These are phyloP conservation scores for Apiotrichum domesticum DNA, from an alignment of 1,284 basidiomycete species.

Conservation along the genomic window DNA sequence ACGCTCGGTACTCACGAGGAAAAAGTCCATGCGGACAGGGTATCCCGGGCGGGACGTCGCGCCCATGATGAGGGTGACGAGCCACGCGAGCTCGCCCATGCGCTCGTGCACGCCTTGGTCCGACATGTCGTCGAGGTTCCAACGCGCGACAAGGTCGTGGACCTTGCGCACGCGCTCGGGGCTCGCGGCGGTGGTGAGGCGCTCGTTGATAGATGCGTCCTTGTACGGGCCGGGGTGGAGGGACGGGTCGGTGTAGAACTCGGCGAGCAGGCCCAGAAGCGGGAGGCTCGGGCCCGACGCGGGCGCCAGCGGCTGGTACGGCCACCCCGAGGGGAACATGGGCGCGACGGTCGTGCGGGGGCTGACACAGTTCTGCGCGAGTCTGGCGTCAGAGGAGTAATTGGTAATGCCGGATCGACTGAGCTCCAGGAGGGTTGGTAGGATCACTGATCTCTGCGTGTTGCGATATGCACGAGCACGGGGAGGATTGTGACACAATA, in stretches of 20 bases:
- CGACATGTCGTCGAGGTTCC: constrained; percentile 49
- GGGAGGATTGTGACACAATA: too few species aligned
- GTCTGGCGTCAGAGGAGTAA: constrained; percentile 26
- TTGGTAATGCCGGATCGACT: too few species aligned
- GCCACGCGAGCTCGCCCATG: constrained; percentile 55
- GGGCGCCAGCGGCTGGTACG: constrained; percentile 7
- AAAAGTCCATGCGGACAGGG: constrained; percentile 60
- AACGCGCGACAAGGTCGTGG: constrained; percentile 51
- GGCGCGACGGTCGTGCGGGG: constrained; percentile 12
- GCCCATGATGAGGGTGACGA: constrained; percentile 54
- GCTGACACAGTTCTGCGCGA: constrained; percentile 57
- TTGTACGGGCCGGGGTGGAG: constrained; percentile 56
- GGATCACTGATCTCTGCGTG: not conserved
- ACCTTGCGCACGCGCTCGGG: constrained; percentile 52
- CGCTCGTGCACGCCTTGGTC: constrained; percentile 47
- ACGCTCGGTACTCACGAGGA: constrained; percentile 48
- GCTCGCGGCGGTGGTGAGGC: constrained; percentile 44
- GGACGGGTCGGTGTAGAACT: constrained; percentile 11
- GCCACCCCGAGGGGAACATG: constrained; percentile 24
- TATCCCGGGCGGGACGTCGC: constrained; percentile 53
- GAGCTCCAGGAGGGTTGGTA: too few species aligned
- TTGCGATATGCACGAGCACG: not conserved
- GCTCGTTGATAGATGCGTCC: constrained; percentile 50
- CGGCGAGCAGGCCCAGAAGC: constrained; percentile 30
- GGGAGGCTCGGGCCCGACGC: not conserved